A percentile compares a stretch with the other conserved stretches of the same genome.
phyloP scores from a whole-genome alignment of 148 eudicot genomes.

The Nepenthes mirabilis region DNA sequence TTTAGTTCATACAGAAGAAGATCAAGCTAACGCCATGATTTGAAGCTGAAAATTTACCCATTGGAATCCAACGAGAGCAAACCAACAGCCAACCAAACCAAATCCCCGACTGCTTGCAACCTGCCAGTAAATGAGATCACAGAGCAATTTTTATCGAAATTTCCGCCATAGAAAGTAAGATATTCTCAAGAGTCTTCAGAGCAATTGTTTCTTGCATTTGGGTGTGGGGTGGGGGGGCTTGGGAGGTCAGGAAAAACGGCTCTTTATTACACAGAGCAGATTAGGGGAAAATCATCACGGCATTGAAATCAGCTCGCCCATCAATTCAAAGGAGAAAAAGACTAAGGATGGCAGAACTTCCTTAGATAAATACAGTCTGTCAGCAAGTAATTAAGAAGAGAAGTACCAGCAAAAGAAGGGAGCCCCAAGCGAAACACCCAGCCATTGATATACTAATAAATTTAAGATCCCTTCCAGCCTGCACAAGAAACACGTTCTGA shows the following conservation, averaged over 20 bases:
- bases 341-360: too few relatives aligned
- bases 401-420: conserved; percentile 62
- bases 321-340: too few relatives aligned
- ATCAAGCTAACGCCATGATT: neutral
- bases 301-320: too few relatives aligned
- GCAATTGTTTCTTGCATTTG: neutral
- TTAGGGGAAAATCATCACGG: too few relatives aligned
- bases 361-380: neutral
- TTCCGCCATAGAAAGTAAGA: neutral
- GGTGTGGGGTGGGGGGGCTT: too few relatives aligned
- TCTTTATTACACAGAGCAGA: too few relatives aligned
- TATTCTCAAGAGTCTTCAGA: neutral
- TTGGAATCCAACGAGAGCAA: conserved; percentile 39
- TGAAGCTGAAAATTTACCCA: conserved; percentile 20
- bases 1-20: neutral
- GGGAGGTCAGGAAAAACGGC: too few relatives aligned
- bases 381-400: neutral
- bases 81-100: conserved; percentile 39
- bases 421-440: conserved; percentile 53
- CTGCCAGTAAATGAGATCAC: conserved; percentile 10
- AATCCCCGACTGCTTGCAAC: conserved; percentile 25
- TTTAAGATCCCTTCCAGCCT: conserved; percentile 87
- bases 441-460: conserved; percentile 72
- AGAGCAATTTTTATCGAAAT: conserved; percentile 11
- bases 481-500: conserved; percentile 13